Percentiles rank a stretch among this genome's conserved stretches.
Evolutionary conservation across 2,329 filamentous ascomycete genomes (phyloP).

Genomic region (Arthrobotrys megalospora): DNA sequence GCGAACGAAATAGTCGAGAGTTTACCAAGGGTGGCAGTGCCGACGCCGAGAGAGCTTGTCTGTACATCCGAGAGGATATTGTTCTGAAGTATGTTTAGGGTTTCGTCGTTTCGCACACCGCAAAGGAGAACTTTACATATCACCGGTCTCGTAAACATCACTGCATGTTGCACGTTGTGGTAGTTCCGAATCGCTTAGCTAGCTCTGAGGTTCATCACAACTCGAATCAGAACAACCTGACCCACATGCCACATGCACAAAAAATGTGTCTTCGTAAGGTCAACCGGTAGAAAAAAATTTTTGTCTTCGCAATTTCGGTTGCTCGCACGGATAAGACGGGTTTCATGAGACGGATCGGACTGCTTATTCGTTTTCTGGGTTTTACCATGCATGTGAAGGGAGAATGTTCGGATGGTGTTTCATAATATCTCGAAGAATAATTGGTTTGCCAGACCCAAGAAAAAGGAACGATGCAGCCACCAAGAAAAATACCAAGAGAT

Average conservation of each 20-base stretch:
- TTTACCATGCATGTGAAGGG: conserved; percentile 22
- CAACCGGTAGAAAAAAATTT: conserved; percentile 25
- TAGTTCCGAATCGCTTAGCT: conserved; percentile 36
- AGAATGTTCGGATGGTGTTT: conserved; percentile 22
- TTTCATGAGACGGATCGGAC: conserved; percentile 30
- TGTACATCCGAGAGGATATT: conserved; percentile 17
- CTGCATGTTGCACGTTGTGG: neutral
- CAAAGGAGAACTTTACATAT: conserved; percentile 4
- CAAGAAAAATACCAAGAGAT: conserved; percentile 55
- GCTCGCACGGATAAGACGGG: conserved; percentile 27
- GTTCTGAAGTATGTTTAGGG: conserved; percentile 4
- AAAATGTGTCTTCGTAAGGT: conserved; percentile 24
- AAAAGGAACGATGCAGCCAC: conserved; percentile 35
- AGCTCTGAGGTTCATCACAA: conserved; percentile 1
- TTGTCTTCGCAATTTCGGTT: conserved; percentile 22
- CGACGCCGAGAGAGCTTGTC: conserved; percentile 26
- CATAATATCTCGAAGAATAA: conserved; percentile 14
- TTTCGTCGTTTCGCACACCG: neutral
- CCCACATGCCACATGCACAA: conserved; percentile 13
- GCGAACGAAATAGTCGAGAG: conserved; percentile 11
- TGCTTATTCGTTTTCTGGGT: conserved; percentile 27
- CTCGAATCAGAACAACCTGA: conserved; percentile 22
- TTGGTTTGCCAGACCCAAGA: conserved; percentile 18
- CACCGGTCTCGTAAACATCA: neutral
- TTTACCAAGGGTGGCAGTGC: conserved; percentile 21